These are phyloP conservation scores for Coemansia sp. DNA, from an alignment of 192 early-diverging fungal species.

Conservation along the genomic window DNA sequence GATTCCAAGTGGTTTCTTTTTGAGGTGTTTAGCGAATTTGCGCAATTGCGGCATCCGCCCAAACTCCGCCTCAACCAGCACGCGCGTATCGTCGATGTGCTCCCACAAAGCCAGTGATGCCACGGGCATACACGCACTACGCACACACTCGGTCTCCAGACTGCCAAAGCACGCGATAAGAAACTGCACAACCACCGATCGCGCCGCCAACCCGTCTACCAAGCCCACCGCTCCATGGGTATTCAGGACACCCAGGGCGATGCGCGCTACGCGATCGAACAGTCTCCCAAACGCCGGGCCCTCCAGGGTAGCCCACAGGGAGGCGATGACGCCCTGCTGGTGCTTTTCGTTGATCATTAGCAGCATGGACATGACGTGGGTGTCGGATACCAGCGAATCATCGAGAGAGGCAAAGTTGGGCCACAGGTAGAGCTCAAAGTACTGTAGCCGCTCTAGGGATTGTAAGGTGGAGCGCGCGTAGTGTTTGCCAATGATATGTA, in stretches of 20 bases:
- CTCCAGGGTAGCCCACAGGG: constrained; percentile 4
- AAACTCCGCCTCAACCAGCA: constrained; percentile 62
- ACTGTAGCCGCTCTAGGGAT: constrained; percentile 30
- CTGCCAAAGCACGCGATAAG: constrained; percentile 82
- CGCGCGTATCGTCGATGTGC: constrained; percentile 53
- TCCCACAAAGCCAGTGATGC: constrained; percentile 77
- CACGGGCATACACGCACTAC: constrained; percentile 74
- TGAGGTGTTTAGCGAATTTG: constrained; percentile 65
- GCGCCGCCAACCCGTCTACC: constrained; percentile 35
- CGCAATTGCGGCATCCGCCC: constrained; percentile 57
- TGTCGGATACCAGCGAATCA: constrained; percentile 23
- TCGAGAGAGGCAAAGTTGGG: constrained; percentile 55
- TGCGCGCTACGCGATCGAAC: constrained; percentile 26
- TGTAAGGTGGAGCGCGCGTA: constrained; percentile 12
- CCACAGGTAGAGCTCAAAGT: constrained; percentile 71
- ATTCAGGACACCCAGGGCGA: background rate
- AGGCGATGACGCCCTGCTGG: constrained; percentile 59
- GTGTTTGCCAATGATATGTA: constrained; percentile 4
- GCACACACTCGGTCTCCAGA: constrained; percentile 74
- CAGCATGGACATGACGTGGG: constrained; percentile 73
- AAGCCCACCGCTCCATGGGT: background rate
- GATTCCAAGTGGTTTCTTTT: constrained; percentile 43
- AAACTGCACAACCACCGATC: constrained; percentile 66
- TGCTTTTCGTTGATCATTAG: constrained; percentile 91
- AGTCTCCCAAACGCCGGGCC: constrained; percentile 21